Conservation (phyloP, 2,329 filamentous ascomycete species). For the Penicillium sp. region DNA sequence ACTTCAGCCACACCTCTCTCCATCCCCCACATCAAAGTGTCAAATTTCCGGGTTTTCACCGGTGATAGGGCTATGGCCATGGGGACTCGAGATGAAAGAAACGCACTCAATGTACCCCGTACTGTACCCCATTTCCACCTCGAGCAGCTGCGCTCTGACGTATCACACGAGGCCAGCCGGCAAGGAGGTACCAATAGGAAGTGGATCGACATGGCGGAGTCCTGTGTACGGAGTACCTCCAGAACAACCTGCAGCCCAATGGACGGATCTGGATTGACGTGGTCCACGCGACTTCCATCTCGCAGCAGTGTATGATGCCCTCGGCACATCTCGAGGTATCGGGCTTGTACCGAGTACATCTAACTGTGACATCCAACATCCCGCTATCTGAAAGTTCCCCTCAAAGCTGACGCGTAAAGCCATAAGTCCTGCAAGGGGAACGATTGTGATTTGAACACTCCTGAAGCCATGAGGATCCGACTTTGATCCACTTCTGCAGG, state of each 20-base stretch:
- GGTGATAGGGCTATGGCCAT: not conserved
- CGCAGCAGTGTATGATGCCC: not conserved
- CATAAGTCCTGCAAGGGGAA: conserved; percentile 25
- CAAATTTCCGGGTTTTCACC: not conserved
- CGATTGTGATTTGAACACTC: conserved; percentile 19
- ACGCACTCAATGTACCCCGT: no score
- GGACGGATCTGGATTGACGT: not conserved
- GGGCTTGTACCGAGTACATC: not conserved
- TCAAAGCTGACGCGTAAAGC: conserved; percentile 6
- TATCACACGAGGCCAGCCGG: conserved; percentile 7
- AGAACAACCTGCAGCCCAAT: not conserved
- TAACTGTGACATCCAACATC: not conserved
- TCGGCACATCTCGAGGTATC: not conserved
- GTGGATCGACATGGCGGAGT: conserved; percentile 4
- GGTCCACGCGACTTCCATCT: conserved; percentile 6
- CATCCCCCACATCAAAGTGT: no score
- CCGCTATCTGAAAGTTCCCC: not conserved
- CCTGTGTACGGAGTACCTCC: not conserved
- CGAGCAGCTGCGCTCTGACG: not conserved
- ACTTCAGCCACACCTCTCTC: no score
- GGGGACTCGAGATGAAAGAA: not conserved
- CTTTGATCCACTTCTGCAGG: conserved; percentile 19
- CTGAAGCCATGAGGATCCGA: conserved; percentile 5
- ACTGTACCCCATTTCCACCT: not conserved
- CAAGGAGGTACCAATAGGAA: conserved; percentile 12